These are phyloP conservation scores for Rhizopus arrhizus DNA, from an alignment of 371 early-diverging fungal species.

Conservation along the genomic window DNA sequence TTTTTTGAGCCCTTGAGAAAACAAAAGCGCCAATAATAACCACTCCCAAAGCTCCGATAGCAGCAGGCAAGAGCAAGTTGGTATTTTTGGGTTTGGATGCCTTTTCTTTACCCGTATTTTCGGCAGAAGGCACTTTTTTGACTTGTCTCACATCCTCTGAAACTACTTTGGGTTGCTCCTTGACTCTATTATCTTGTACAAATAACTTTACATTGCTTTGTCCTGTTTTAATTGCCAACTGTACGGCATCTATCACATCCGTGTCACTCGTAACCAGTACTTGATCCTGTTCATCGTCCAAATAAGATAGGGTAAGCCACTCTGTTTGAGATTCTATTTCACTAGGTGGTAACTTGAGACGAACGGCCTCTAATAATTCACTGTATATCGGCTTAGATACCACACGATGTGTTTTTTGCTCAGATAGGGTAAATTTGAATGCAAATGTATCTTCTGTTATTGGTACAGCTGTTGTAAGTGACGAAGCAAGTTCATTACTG, in stretches of 20 bases:
- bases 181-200: constrained; percentile 45
- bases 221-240: constrained; percentile 69
- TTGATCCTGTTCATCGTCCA: constrained; percentile 87
- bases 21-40: too few relatives aligned
- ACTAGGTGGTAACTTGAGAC: constrained; percentile 30
- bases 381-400: constrained; percentile 50
- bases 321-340: constrained; percentile 12
- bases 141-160: neutral
- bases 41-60: too few relatives aligned
- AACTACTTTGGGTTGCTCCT: constrained; percentile 3
- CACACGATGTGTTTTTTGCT: constrained; percentile 77
- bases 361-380: constrained; percentile 54
- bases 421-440: constrained; percentile 76
- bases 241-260: constrained; percentile 82
- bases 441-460: constrained; percentile 47
- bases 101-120: too few relatives aligned
- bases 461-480: neutral
- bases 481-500: constrained; percentile 8
- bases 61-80: too few relatives aligned
- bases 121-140: neutral
- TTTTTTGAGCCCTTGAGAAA: too few relatives aligned
- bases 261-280: constrained; percentile 74
- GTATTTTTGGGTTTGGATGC: too few relatives aligned
- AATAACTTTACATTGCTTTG: constrained; percentile 76
- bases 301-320: constrained; percentile 70